phyloP scores from a whole-genome alignment of 164 flowering plant species.

The Nymphaea colorata region DNA sequence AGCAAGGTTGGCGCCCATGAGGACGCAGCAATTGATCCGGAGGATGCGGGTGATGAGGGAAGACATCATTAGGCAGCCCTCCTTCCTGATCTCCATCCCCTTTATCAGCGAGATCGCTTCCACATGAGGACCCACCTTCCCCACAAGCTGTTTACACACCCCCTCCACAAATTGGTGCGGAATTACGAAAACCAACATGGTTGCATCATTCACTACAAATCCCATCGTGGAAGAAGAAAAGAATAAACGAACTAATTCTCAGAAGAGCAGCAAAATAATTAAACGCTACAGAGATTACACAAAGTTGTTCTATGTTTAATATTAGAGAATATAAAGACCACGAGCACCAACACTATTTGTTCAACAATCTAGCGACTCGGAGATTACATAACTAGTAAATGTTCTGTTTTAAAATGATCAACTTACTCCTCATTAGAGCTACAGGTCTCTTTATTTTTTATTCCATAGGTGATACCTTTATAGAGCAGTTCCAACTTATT shows the following conservation, averaged over 20 bases:
- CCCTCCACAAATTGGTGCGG: constrained; percentile 97
- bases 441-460: too few species aligned
- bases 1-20: constrained; percentile 98
- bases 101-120: constrained; percentile 82
- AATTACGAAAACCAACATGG: constrained; percentile 84
- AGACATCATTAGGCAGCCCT: constrained; percentile 81
- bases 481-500: too few species aligned
- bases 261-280: not conserved
- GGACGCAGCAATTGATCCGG: constrained; percentile 76
- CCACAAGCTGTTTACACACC: constrained; percentile 64
- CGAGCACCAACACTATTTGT: too few species aligned
- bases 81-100: constrained; percentile 94
- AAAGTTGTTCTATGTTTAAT: too few species aligned
- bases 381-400: too few species aligned
- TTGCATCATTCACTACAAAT: constrained; percentile 74
- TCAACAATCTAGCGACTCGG: too few species aligned
- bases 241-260: not conserved
- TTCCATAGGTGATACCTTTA: too few species aligned
- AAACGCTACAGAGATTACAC: not conserved
- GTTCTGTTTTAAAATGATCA: too few species aligned
- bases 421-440: too few species aligned
- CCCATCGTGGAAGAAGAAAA: not conserved
- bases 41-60: constrained; percentile 54
- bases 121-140: constrained; percentile 49
- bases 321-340: too few species aligned